Evolutionary conservation across 805 yeast species (phyloP).

Genomic region (Myxozyma kluyveri): DNA sequence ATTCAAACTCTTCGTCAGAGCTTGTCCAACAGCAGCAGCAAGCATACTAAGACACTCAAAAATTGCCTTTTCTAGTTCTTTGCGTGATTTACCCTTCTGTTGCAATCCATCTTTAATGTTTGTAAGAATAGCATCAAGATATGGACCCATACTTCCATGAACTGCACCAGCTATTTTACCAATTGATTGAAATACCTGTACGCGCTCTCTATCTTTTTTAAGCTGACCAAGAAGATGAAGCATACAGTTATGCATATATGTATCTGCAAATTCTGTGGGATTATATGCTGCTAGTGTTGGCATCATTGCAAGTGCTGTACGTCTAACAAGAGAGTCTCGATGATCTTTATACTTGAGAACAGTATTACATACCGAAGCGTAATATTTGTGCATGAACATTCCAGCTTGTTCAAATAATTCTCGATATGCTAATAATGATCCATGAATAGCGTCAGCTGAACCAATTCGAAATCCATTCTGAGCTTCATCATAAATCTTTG

Average conservation of each 20-base stretch:
- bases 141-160: conserved; percentile 79
- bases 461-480: conserved; percentile 50
- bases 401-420: conserved; percentile 75
- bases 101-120: conserved; percentile 76
- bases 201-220: conserved; percentile 70
- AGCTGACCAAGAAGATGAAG: conserved; percentile 74
- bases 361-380: conserved; percentile 73
- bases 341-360: conserved; percentile 72
- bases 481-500: conserved; percentile 65
- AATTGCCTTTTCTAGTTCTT: conserved; percentile 77
- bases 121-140: conserved; percentile 81
- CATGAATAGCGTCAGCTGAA: conserved; percentile 75
- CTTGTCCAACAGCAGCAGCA: conserved; percentile 88
- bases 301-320: conserved; percentile 77
- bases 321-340: conserved; percentile 69
- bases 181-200: conserved; percentile 72
- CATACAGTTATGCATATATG: conserved; percentile 76
- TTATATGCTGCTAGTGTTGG: conserved; percentile 81
- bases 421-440: conserved; percentile 75
- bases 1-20: conserved; percentile 82
- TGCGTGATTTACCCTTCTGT: conserved; percentile 56
- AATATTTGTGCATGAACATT: conserved; percentile 64
- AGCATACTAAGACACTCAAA: conserved; percentile 85
- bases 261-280: conserved; percentile 69
- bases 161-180: conserved; percentile 80